A percentile compares a stretch with the other conserved stretches of the same genome.
Evolutionary conservation across 768 basidiomycete species (phyloP).

Genomic region (Polyporus arcularius): DNA sequence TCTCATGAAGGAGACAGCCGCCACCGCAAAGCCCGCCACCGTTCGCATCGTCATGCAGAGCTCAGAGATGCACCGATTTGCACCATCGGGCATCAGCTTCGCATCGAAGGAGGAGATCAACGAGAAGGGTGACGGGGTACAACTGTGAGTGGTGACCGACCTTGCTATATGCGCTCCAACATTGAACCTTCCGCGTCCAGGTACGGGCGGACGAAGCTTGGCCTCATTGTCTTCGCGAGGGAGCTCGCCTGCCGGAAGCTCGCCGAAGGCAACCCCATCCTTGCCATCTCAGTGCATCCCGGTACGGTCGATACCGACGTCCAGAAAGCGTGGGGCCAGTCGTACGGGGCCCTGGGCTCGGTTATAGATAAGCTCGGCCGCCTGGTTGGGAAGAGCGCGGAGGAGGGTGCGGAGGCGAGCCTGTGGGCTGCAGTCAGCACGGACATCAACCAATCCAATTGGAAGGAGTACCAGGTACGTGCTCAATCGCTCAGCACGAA

Average conservation of each 20-base stretch:
- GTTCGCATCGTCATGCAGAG: conserved; percentile 33
- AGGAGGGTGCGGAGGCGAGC: conserved; percentile 32
- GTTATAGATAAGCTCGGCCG: conserved; percentile 23
- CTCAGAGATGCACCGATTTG: conserved; percentile 29
- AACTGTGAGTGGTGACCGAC: conserved; percentile 16
- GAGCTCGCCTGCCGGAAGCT: conserved; percentile 27
- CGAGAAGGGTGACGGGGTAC: conserved; percentile 22
- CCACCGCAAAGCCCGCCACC: conserved; percentile 21
- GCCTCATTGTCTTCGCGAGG: conserved; percentile 26
- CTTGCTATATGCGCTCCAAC: not conserved
- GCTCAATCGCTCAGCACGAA: not conserved
- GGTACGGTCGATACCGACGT: conserved; percentile 32
- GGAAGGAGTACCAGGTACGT: conserved; percentile 31
- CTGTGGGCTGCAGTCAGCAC: conserved; percentile 32
- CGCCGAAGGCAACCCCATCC: conserved; percentile 22
- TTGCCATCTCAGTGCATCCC: conserved; percentile 31
- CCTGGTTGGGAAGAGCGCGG: conserved; percentile 26
- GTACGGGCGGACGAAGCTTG: conserved; percentile 31
- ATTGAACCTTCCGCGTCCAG: conserved; percentile 1
- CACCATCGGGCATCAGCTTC: conserved; percentile 24
- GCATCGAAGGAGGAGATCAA: conserved; percentile 30
- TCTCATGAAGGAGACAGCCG: conserved; percentile 30
- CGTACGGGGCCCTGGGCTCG: conserved; percentile 27
- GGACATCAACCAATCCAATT: conserved; percentile 29
- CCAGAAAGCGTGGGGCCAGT: conserved; percentile 27